These are phyloP conservation scores for Pyrus bretschneideri DNA, from an alignment of 306 rosid genomes.

Conservation along the genomic window DNA sequence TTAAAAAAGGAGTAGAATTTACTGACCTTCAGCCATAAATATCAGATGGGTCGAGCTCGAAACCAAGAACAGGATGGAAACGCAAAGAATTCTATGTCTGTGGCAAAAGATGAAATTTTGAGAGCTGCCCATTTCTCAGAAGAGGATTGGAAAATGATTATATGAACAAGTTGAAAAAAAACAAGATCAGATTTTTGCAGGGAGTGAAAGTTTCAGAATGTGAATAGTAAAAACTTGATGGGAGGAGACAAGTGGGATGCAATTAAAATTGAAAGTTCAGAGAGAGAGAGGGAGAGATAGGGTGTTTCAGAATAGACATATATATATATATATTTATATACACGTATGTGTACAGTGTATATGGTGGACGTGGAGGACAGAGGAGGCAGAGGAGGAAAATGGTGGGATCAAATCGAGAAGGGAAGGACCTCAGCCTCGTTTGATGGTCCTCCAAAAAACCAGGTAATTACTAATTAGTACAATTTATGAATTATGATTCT, in stretches of 20 bases:
- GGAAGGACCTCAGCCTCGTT: neutral
- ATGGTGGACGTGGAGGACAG: constrained; percentile 1
- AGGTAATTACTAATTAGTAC: constrained; percentile 1
- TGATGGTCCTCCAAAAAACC: constrained; percentile 1
- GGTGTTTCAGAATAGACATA: constrained; percentile 26
- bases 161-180: neutral
- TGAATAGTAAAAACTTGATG: constrained; percentile 13
- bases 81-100: constrained; percentile 32
- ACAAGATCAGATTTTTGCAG: neutral
- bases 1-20: neutral
- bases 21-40: constrained; percentile 61
- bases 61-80: constrained; percentile 32
- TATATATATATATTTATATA: neutral
- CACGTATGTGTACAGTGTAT: neutral
- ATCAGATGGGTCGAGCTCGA: constrained; percentile 19
- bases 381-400: neutral
- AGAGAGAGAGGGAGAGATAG: constrained; percentile 8
- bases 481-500: neutral
- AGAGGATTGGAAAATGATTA: neutral
- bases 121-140: constrained; percentile 43
- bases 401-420: neutral
- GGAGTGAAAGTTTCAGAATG: neutral
- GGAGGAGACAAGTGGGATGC: constrained; percentile 11
- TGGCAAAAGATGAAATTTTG: constrained; percentile 31
- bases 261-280: neutral